phyloP scores from a whole-genome alignment of 352 stramenopile species.

The Elongisporangium prolatum region DNA sequence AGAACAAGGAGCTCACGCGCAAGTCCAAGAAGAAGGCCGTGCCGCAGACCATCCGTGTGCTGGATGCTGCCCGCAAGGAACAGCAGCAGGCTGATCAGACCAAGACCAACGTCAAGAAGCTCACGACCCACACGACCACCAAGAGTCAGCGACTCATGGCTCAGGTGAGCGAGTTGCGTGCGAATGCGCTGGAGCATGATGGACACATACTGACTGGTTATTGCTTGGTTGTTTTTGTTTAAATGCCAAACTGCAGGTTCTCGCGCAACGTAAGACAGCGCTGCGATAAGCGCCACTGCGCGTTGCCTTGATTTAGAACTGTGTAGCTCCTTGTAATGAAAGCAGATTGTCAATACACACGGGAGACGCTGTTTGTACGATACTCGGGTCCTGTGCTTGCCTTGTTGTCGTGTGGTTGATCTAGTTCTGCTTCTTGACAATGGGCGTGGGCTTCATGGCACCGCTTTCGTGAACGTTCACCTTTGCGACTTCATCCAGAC shows the following conservation, averaged over 20 bases:
- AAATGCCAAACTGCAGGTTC: conserved; percentile 15
- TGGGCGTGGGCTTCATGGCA: conserved; percentile 50
- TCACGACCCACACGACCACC: conserved; percentile 40
- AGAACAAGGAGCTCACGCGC: conserved; percentile 14
- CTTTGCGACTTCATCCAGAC: conserved; percentile 68
- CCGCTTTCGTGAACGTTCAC: conserved; percentile 79
- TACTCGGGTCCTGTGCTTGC: background rate
- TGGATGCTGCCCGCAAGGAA: conserved; percentile 48
- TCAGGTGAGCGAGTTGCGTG: conserved; percentile 30
- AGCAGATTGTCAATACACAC: conserved; percentile 1
- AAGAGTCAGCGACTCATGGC: conserved; percentile 68
- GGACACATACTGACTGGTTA: background rate
- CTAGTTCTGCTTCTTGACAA: conserved; percentile 42
- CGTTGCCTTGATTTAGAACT: background rate
- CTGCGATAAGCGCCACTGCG: conserved; percentile 21
- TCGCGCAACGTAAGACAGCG: conserved; percentile 35
- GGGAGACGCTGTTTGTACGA: background rate
- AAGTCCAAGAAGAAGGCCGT: conserved; percentile 20
- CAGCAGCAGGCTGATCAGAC: conserved; percentile 48
- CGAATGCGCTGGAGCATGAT: background rate
- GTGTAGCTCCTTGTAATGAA: background rate
- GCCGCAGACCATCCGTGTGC: conserved; percentile 29
- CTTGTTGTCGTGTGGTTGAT: conserved; percentile 5
- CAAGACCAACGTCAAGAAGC: conserved; percentile 56
- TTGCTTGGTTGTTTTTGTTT: background rate